Conservation (phyloP, 2,329 filamentous ascomycete species). For the Myriosclerotinia duriaeana region DNA sequence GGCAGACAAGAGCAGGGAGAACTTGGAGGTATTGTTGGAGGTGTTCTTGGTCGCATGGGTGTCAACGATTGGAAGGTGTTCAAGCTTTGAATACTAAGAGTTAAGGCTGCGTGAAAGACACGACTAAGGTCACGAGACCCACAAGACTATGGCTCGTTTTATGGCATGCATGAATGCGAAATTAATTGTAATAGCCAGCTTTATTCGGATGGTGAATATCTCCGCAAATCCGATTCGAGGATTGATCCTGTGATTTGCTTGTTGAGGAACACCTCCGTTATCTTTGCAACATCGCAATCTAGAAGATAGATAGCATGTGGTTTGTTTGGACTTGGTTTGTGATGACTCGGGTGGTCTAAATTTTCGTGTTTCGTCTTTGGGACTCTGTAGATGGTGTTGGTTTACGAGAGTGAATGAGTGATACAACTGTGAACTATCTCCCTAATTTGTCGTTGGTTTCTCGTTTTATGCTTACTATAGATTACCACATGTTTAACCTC, state of each 20-base stretch:
- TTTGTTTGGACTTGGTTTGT: neutral
- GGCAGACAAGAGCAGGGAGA: slow-evolving; percentile 74
- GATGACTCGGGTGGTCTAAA: neutral
- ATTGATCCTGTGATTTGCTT: neutral
- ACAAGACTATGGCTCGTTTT: neutral
- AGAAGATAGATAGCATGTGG: neutral
- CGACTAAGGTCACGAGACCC: too few species aligned
- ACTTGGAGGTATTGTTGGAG: slow-evolving; percentile 68
- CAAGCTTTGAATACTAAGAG: slow-evolving; percentile 38
- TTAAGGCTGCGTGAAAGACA: neutral
- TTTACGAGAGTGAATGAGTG: neutral
- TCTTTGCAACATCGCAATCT: neutral
- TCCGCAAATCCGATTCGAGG: neutral
- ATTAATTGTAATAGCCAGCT: neutral
- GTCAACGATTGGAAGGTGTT: slow-evolving; percentile 44
- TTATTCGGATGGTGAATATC: neutral
- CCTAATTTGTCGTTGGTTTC: neutral
- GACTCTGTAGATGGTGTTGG: neutral
- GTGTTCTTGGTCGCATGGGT: slow-evolving; percentile 60
- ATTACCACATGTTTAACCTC: neutral
- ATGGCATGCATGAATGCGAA: neutral
- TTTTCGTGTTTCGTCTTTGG: neutral
- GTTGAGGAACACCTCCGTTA: neutral
- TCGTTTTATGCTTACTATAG: neutral
- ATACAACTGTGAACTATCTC: neutral